A percentile compares a stretch with the other conserved stretches of the same genome.
Conservation (phyloP, 2,329 filamentous ascomycete species). For the Fusarium subtropicale region DNA sequence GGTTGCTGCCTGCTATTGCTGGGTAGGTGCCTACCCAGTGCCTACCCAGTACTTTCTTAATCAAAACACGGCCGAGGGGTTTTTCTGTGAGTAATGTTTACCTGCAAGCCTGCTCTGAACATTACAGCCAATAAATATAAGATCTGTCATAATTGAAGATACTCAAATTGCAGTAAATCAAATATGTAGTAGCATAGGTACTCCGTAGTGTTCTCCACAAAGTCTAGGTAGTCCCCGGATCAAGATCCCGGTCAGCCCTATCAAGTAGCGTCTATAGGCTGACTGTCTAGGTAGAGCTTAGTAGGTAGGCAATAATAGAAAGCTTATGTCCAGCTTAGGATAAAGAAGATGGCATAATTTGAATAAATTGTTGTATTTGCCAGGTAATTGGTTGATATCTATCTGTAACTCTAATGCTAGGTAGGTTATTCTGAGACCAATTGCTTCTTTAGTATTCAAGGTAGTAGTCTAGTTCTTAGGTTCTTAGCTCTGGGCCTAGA, state of each 20-base stretch:
- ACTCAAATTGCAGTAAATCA: too few species aligned
- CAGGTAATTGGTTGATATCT: neutral
- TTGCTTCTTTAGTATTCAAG: neutral
- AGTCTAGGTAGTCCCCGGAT: neutral
- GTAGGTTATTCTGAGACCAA: neutral
- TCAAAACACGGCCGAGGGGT: too few species aligned
- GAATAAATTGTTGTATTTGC: neutral
- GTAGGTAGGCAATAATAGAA: neutral
- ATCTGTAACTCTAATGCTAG: neutral
- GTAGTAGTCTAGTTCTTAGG: too few species aligned
- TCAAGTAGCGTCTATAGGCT: constrained; percentile 10
- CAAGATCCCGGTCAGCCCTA: constrained; percentile 27
- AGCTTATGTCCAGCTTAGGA: neutral
- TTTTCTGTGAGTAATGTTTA: too few species aligned
- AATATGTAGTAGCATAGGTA: too few species aligned
- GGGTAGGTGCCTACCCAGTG: too few species aligned
- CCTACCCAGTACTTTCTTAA: too few species aligned
- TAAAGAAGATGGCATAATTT: neutral
- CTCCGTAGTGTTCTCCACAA: neutral
- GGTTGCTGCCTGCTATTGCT: neutral
- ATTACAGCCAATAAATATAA: too few species aligned
- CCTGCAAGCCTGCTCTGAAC: too few species aligned
- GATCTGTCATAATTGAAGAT: too few species aligned
- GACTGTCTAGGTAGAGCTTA: too few species aligned
- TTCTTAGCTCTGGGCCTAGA: neutral